phyloP scores from a whole-genome alignment of 345 rosid species.

The Laguncularia racemosa region DNA sequence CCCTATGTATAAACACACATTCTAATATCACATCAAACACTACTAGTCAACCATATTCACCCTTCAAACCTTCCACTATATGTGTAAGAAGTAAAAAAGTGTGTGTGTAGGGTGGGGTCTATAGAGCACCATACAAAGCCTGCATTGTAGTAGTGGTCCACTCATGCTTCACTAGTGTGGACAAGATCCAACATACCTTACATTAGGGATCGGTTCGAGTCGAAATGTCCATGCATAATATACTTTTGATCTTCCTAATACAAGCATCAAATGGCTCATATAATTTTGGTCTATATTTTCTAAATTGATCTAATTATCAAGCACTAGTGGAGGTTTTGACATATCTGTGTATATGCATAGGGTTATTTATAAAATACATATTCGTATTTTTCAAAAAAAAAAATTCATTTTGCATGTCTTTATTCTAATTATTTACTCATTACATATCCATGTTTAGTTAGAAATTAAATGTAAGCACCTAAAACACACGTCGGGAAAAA shows the following conservation, averaged over 20 bases:
- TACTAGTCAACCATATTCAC: constrained; percentile 13
- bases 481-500: no score
- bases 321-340: background rate
- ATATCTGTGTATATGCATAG: no score
- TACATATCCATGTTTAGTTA: no score
- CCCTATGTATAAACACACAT: constrained; percentile 8
- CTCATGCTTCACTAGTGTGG: constrained; percentile 46
- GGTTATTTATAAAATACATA: no score
- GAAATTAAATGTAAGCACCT: no score
- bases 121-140: constrained; percentile 25
- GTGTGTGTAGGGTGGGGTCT: constrained; percentile 23
- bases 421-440: no score
- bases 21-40: constrained; percentile 9
- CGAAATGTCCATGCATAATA: constrained; percentile 2
- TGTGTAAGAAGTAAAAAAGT: constrained; percentile 1
- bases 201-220: constrained; percentile 25
- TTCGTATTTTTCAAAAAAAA: no score
- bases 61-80: background rate
- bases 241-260: background rate
- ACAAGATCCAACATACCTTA: constrained; percentile 51
- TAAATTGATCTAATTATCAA: background rate
- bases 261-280: background rate
- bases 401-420: no score
- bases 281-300: background rate
- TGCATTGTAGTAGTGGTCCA: constrained; percentile 35